Conservation (phyloP, 805 yeast genomes). For the Candida stauntonica region DNA sequence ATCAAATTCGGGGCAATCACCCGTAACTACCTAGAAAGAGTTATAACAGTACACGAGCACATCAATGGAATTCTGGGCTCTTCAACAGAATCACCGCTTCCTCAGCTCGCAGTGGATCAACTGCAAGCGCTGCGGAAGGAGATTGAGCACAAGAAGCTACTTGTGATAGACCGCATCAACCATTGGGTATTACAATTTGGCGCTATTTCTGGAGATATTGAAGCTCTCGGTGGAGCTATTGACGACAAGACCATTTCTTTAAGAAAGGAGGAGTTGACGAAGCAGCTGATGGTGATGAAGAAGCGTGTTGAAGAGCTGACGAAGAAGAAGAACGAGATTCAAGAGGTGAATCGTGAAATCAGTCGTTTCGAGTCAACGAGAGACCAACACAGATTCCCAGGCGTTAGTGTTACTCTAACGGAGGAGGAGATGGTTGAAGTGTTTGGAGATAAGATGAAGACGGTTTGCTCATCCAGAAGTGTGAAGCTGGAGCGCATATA, state of each 20-base stretch:
- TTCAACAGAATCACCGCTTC: neutral
- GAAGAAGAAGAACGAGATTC: slow-evolving; percentile 16
- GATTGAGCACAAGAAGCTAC: slow-evolving; percentile 7
- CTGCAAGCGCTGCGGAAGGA: slow-evolving; percentile 6
- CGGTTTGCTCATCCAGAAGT: slow-evolving; percentile 2
- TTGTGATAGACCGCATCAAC: slow-evolving; percentile 10
- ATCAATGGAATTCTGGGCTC: slow-evolving; percentile 4
- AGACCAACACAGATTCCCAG: neutral
- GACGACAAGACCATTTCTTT: slow-evolving; percentile 7
- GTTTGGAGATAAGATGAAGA: slow-evolving; percentile 13
- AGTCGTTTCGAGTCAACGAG: neutral
- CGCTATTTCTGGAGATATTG: slow-evolving; percentile 5
- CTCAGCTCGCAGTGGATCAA: slow-evolving; percentile 2
- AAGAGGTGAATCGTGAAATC: slow-evolving; percentile 14
- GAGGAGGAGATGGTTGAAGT: slow-evolving; percentile 13
- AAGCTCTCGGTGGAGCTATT: slow-evolving; percentile 1
- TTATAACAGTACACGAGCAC: slow-evolving; percentile 2
- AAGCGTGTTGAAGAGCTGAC: slow-evolving; percentile 15
- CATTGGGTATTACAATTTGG: slow-evolving; percentile 13
- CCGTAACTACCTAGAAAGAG: slow-evolving; percentile 3
- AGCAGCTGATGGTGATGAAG: slow-evolving; percentile 10
- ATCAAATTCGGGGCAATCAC: slow-evolving; percentile 5
- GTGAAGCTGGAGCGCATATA: slow-evolving; percentile 2
- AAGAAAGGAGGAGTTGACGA: slow-evolving; percentile 11
- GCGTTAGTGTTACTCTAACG: slow-evolving; percentile 2